A percentile compares a stretch with the other conserved stretches of the same genome.
phyloP scores from a whole-genome alignment of 345 rosid genomes.

The Citrus sinensis region DVS_A1.0 CM039164.1:1202001-1202500 shows the following conservation, averaged over 20 bases:
- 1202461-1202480: no score
- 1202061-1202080: conserved; percentile 10
- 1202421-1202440: no score
- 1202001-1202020: conserved; percentile 5
- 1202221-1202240: background rate
- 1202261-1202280: background rate
- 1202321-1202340: background rate
- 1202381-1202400: no score
- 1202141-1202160: conserved; percentile 10
- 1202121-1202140: conserved; percentile 12
- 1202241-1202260: background rate
- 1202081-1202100: background rate
- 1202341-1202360: background rate
- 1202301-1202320: background rate
- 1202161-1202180: conserved; percentile 26
- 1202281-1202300: background rate
- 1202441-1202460: no score
- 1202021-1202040: conserved; percentile 3
- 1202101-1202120: conserved; percentile 23
- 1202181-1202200: background rate
- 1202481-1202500: no score
- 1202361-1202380: no score
- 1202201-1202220: background rate
- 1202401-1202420: no score
- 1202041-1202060: conserved; percentile 22